phyloP scores from a whole-genome alignment of 1,284 basidiomycete species.

The Gomphus bonarii region DNA sequence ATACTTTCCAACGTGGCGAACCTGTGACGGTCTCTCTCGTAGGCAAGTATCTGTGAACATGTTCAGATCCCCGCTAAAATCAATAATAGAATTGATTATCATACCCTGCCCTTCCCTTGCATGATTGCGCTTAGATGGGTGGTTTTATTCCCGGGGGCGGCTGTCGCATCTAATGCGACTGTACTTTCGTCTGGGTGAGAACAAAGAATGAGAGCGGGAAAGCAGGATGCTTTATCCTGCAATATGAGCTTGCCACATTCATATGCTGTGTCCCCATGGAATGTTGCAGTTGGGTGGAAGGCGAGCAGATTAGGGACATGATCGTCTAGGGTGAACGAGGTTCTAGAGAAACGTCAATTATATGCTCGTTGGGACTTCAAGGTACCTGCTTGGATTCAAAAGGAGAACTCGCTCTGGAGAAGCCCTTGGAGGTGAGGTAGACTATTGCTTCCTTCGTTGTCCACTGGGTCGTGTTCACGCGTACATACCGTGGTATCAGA shows the following conservation, averaged over 20 bases:
- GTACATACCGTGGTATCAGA: constrained; percentile 73
- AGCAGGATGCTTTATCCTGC: constrained; percentile 97
- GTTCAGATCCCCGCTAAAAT: background rate
- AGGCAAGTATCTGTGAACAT: constrained; percentile 60
- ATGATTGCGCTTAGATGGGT: constrained; percentile 87
- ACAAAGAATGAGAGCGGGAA: constrained; percentile 77
- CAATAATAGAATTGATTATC: constrained; percentile 8
- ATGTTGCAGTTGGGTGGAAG: constrained; percentile 57
- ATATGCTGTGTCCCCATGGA: constrained; percentile 57
- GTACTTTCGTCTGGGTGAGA: constrained; percentile 40
- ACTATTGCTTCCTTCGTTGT: constrained; percentile 47
- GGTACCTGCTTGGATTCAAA: constrained; percentile 38
- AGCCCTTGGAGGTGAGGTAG: constrained; percentile 45
- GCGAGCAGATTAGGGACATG: constrained; percentile 77
- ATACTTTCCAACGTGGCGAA: constrained; percentile 77
- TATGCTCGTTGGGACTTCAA: background rate
- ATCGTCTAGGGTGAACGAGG: constrained; percentile 58
- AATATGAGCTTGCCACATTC: constrained; percentile 75
- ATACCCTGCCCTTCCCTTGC: constrained; percentile 68
- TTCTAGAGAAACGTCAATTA: constrained; percentile 23
- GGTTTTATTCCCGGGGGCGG: constrained; percentile 98
- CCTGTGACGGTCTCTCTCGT: constrained; percentile 73
- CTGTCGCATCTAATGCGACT: constrained; percentile 85
- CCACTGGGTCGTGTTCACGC: constrained; percentile 74
- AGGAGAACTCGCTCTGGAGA: constrained; percentile 31